Conservation (phyloP, 352 stramenopile genomes). For the Pythium biforme region DNA sequence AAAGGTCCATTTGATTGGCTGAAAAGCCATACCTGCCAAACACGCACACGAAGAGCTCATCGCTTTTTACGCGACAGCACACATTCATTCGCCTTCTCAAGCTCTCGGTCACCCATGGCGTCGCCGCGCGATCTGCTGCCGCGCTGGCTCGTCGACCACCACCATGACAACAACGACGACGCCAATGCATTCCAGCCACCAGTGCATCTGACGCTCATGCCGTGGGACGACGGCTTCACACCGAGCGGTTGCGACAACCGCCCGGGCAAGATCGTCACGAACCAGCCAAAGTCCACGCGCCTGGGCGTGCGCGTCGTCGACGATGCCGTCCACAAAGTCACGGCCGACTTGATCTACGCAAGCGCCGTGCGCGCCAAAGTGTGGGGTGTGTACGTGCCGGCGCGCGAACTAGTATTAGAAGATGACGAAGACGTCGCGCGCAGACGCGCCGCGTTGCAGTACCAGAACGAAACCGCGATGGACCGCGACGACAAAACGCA, state of each 20-base stretch:
- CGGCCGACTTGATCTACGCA: slow-evolving; percentile 52
- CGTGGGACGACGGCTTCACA: slow-evolving; percentile 63
- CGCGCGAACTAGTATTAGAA: too few species aligned
- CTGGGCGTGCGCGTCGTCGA: slow-evolving; percentile 43
- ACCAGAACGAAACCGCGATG: slow-evolving; percentile 12
- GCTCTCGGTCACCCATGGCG: not conserved
- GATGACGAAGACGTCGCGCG: too few species aligned
- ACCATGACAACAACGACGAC: not conserved
- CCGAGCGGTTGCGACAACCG: slow-evolving; percentile 46
- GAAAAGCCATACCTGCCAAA: not conserved
- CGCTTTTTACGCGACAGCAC: too few species aligned
- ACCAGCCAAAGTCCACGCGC: slow-evolving; percentile 39
- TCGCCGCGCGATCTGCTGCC: slow-evolving; percentile 19
- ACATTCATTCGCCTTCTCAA: not conserved
- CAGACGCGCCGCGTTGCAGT: not conserved
- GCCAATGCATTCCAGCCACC: not conserved
- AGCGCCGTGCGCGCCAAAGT: slow-evolving; percentile 56
- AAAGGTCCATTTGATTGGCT: too few species aligned
- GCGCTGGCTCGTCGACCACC: slow-evolving; percentile 23
- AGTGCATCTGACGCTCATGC: slow-evolving; percentile 6
- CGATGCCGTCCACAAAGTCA: slow-evolving; percentile 38
- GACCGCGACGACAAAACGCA: slow-evolving; percentile 5
- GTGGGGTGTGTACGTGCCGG: slow-evolving; percentile 69
- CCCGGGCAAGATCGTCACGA: slow-evolving; percentile 42
- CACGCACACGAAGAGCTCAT: not conserved